These are phyloP conservation scores for Bipolaris oryzae DNA, from an alignment of 2,329 filamentous ascomycete genomes.

Conservation along the genomic window DNA sequence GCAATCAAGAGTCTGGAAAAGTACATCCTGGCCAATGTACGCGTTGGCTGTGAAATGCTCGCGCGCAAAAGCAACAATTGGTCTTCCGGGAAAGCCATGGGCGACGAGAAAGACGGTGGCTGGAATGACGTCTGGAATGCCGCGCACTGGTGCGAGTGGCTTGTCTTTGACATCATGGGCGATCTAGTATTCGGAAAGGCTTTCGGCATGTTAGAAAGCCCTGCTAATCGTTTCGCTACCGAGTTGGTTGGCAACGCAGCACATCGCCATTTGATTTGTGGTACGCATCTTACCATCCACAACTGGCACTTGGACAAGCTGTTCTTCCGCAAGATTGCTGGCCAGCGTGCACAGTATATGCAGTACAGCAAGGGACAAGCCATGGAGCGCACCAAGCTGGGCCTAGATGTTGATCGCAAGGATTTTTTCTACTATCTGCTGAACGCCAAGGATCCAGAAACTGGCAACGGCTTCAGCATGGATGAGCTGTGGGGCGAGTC, in stretches of 20 bases:
- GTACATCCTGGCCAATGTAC: constrained; percentile 53
- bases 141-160: constrained; percentile 52
- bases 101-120: constrained; percentile 31
- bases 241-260: constrained; percentile 53
- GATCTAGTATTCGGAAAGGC: constrained; percentile 55
- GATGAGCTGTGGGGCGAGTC: constrained; percentile 58
- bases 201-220: constrained; percentile 52
- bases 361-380: constrained; percentile 52
- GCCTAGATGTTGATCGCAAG: constrained; percentile 49
- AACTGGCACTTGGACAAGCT: constrained; percentile 53
- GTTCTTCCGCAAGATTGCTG: constrained; percentile 53
- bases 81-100: constrained; percentile 10
- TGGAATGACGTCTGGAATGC: constrained; percentile 55
- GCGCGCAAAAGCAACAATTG: constrained; percentile 25
- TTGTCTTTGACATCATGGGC: constrained; percentile 60
- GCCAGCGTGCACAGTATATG: constrained; percentile 51
- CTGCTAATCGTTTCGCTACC: constrained; percentile 50
- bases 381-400: constrained; percentile 51
- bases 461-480: constrained; percentile 52
- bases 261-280: constrained; percentile 53
- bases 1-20: constrained; percentile 56
- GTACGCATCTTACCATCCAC: constrained; percentile 53
- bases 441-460: constrained; percentile 55
- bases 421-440: constrained; percentile 58
- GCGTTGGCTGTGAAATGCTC: constrained; percentile 48